phyloP scores from a whole-genome alignment of 2,329 filamentous ascomycete genomes.

The Botrytis deweyae region DNA sequence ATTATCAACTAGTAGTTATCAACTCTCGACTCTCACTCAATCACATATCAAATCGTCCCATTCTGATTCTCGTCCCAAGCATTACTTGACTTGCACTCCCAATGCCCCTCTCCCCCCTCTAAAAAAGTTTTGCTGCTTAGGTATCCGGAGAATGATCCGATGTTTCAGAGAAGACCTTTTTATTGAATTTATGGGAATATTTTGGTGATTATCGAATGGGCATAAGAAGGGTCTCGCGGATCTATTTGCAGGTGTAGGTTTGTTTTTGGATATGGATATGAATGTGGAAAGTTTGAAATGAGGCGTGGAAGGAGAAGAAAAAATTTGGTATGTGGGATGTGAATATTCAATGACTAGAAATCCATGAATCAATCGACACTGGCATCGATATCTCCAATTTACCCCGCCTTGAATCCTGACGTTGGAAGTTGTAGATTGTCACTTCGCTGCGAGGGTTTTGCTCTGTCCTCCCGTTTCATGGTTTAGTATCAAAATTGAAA shows the following conservation, averaged over 20 bases:
- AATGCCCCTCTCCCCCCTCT: not conserved
- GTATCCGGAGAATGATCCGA: not conserved
- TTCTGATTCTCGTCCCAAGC: too few species aligned
- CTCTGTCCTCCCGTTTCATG: not conserved
- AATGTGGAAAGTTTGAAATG: not conserved
- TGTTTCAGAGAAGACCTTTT: not conserved
- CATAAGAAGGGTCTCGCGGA: not conserved
- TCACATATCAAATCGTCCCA: not conserved
- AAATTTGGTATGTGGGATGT: not conserved
- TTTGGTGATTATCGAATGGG: not conserved
- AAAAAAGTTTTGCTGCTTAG: not conserved
- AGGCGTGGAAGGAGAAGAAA: not conserved
- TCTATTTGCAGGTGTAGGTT: not conserved
- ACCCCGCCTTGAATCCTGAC: not conserved
- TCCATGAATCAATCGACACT: not conserved
- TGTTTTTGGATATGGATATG: too few species aligned
- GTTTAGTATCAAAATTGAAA: not conserved
- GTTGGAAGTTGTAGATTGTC: not conserved
- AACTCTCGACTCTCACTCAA: not conserved
- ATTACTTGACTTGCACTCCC: not conserved
- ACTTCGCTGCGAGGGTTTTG: not conserved
- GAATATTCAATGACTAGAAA: not conserved
- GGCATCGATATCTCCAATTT: not conserved
- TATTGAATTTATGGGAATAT: too few species aligned
- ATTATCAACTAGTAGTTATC: not conserved